phyloP scores from a whole-genome alignment of 805 yeast species.

The Yamadazyma nakazawae region DNA sequence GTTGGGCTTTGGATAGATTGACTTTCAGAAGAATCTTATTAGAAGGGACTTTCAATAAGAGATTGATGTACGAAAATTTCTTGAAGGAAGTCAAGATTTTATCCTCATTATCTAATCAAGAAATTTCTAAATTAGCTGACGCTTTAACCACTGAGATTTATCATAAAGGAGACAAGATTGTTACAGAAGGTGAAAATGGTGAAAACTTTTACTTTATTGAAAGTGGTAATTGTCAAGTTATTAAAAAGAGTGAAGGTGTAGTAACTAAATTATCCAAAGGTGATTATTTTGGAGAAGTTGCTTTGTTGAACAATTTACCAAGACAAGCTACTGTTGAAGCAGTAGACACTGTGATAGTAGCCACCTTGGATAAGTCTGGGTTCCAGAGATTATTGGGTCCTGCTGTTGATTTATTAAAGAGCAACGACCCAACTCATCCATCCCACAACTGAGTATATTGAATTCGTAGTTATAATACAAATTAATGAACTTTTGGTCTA shows the following conservation, averaged over 20 bases:
- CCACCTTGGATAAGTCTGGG: slow-evolving; percentile 88
- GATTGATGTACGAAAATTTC: slow-evolving; percentile 86
- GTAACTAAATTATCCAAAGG: slow-evolving; percentile 67
- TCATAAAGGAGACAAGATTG: slow-evolving; percentile 68
- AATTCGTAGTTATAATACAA: background rate
- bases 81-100: slow-evolving; percentile 83
- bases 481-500: background rate
- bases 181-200: slow-evolving; percentile 75
- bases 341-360: slow-evolving; percentile 71
- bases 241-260: slow-evolving; percentile 41
- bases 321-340: slow-evolving; percentile 93
- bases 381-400: slow-evolving; percentile 94
- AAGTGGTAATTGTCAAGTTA: slow-evolving; percentile 78
- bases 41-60: slow-evolving; percentile 86
- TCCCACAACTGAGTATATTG: background rate
- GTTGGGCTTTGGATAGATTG: slow-evolving; percentile 90
- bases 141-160: slow-evolving; percentile 80
- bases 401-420: slow-evolving; percentile 81
- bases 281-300: slow-evolving; percentile 96
- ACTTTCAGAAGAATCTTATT: slow-evolving; percentile 89
- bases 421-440: slow-evolving; percentile 71
- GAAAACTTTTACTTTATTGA: slow-evolving; percentile 49
- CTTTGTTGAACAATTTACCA: slow-evolving; percentile 85
- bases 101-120: slow-evolving; percentile 67
- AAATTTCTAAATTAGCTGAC: slow-evolving; percentile 90